These are phyloP conservation scores for Verruconis gallopava DNA, from an alignment of 2,329 filamentous ascomycete genomes.

Conservation along the genomic window DNA sequence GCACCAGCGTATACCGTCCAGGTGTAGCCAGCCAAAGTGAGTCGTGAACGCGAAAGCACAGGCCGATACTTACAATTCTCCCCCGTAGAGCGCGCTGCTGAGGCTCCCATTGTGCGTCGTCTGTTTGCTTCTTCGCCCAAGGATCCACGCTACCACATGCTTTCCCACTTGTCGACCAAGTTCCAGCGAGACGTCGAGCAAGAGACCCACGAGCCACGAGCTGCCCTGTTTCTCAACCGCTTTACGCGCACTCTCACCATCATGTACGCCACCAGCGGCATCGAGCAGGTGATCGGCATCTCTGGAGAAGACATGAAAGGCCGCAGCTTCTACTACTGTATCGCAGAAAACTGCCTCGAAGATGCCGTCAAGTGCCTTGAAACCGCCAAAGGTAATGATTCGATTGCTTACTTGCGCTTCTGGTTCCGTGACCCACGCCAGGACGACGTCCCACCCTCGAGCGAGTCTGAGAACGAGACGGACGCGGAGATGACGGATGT, in stretches of 20 bases:
- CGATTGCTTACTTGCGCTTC: slow-evolving; percentile 79
- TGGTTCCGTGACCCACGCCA: slow-evolving; percentile 65
- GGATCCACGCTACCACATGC: slow-evolving; percentile 80
- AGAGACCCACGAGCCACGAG: slow-evolving; percentile 59
- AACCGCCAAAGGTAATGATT: slow-evolving; percentile 79
- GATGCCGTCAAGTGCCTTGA: slow-evolving; percentile 71
- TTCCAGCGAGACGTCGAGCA: slow-evolving; percentile 45
- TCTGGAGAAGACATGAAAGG: slow-evolving; percentile 55
- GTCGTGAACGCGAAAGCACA: slow-evolving; percentile 21
- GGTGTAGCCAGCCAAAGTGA: slow-evolving; percentile 61
- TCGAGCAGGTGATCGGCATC: slow-evolving; percentile 64
- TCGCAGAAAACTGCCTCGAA: slow-evolving; percentile 60
- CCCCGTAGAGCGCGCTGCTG: slow-evolving; percentile 55
- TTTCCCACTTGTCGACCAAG: slow-evolving; percentile 66
- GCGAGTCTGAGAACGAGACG: slow-evolving; percentile 23
- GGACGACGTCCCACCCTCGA: slow-evolving; percentile 30
- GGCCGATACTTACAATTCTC: slow-evolving; percentile 12
- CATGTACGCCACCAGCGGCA: slow-evolving; percentile 73
- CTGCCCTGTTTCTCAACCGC: slow-evolving; percentile 72
- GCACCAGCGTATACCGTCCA: slow-evolving; percentile 62
- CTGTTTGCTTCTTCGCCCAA: slow-evolving; percentile 70
- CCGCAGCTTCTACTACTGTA: slow-evolving; percentile 79
- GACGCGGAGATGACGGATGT: slow-evolving; percentile 36
- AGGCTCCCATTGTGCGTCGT: slow-evolving; percentile 65
- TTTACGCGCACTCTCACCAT: slow-evolving; percentile 73